Evolutionary conservation across 1,139 yeast species (phyloP), one percentile per base, ranked within the genome.

Genomic region (Entelexis paramagnoliae): DNA sequence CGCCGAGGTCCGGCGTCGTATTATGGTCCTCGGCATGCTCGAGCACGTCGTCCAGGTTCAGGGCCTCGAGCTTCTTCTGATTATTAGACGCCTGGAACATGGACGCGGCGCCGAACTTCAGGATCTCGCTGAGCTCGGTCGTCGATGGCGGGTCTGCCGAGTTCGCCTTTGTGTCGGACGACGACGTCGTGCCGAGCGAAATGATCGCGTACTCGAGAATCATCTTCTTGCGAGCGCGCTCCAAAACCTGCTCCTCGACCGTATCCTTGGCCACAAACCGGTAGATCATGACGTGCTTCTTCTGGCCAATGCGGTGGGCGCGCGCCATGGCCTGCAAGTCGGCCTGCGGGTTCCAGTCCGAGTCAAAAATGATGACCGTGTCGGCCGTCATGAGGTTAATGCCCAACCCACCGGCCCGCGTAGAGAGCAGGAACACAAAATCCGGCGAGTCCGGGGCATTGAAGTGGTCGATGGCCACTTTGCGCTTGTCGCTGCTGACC

Each of bases 301-400:
- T 91, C 67, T 91, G 99, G 16, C 99, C 99, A 64, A 91, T 91
- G 73, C 99, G 81, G 70, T 91, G 99, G 3, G 98, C 99, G 70
- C 99, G 81, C 0, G 98, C 99, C 99, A 93, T 93, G 4, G 98
- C 98, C 69, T 91, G 97, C 60, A 89, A 72, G 75, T 89, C 98
- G 1, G 97, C 97, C 68, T 91, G 97, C 1, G 97, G 97, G 64
- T 91, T 91, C 99, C 99, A 91, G 71, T 91, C 99, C 13, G 96
- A 85, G 69, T 91, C 99, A 69, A 91, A 91, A 43, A 91, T 88
- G 60, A 91, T 86, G 34, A 91, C 99, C 4, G 98, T 91, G 64
- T 91, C 99, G 4, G 99, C 98, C 6, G 98, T 91, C 97, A 89
- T 91, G 65, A 93, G 75, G 66, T 91, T 91, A 65, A 91, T 93